These are phyloP conservation scores for Petunia axillaris DNA, from an alignment of 257 asterid species.

Conservation along the genomic window DNA sequence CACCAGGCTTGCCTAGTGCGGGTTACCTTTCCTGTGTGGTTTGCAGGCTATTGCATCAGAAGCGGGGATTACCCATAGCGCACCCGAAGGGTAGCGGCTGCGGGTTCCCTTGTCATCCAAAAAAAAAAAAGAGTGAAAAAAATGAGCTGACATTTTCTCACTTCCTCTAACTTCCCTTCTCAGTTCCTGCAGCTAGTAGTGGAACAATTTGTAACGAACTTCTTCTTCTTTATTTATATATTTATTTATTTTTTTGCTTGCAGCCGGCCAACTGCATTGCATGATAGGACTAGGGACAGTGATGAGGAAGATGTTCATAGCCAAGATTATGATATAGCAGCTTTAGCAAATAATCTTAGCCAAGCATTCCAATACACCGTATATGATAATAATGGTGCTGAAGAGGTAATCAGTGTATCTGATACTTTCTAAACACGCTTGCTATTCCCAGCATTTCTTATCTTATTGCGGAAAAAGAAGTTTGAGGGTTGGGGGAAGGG, in stretches of 20 bases:
- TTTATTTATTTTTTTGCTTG: conserved; percentile 20
- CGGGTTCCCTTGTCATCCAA: too few relatives aligned
- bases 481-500: conserved; percentile 7
- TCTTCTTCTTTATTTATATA: not conserved
- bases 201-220: not conserved
- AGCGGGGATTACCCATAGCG: too few relatives aligned
- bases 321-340: conserved; percentile 91
- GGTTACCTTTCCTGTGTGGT: too few relatives aligned
- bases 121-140: too few relatives aligned
- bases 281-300: conserved; percentile 82
- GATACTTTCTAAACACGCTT: not conserved
- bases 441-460: not conserved
- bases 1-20: too few relatives aligned
- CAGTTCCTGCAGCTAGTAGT: conserved; percentile 4
- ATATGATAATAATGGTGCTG: conserved; percentile 77
- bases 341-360: conserved; percentile 84
- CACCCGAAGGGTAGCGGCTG: too few relatives aligned
- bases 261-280: conserved; percentile 95
- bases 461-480: not conserved
- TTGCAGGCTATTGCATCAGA: too few relatives aligned
- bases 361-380: conserved; percentile 85
- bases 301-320: conserved; percentile 90
- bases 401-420: conserved; percentile 49
- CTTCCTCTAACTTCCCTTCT: not conserved
- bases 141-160: not conserved